phyloP scores from a whole-genome alignment of 257 asterid genomes.

The Linderniella brevidens region DNA sequence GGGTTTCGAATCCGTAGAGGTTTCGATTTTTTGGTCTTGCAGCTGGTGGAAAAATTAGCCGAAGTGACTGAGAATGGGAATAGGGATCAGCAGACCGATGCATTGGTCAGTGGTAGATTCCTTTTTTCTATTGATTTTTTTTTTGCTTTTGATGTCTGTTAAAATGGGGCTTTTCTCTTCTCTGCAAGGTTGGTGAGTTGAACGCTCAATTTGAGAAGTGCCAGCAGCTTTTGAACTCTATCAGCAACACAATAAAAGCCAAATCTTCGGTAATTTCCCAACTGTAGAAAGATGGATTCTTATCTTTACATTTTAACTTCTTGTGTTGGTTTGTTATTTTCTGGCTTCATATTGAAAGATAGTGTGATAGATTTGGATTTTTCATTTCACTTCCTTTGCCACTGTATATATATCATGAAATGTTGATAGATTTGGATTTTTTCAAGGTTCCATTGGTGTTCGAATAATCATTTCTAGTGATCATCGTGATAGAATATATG shows the following conservation, averaged over 20 bases:
- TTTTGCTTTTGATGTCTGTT: neutral
- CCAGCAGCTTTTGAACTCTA: slow-evolving; percentile 83
- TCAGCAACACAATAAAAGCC: slow-evolving; percentile 52
- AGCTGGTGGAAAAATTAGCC: slow-evolving; percentile 91
- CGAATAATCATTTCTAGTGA: too few relatives aligned
- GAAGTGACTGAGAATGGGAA: slow-evolving; percentile 65
- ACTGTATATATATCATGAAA: too few relatives aligned
- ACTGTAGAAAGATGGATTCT: too few relatives aligned
- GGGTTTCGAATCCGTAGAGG: slow-evolving; percentile 4
- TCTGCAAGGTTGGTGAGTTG: slow-evolving; percentile 53
- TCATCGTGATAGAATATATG: too few relatives aligned
- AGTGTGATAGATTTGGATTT: too few relatives aligned
- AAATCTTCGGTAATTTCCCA: slow-evolving; percentile 47
- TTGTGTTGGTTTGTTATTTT: too few relatives aligned
- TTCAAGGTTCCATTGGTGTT: too few relatives aligned
- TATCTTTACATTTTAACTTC: too few relatives aligned
- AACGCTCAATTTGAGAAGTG: slow-evolving; percentile 84
- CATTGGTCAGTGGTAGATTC: slow-evolving; percentile 35
- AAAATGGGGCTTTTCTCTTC: slow-evolving; percentile 3
- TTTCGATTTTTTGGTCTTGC: neutral
- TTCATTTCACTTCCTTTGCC: too few relatives aligned
- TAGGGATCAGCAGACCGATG: slow-evolving; percentile 90
- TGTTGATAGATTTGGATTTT: too few relatives aligned
- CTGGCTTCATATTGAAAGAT: too few relatives aligned
- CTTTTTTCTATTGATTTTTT: too few relatives aligned